Evolutionary conservation across 2,329 filamentous ascomycete genomes (phyloP).

Genomic region (Aspergillus nomiae): DNA sequence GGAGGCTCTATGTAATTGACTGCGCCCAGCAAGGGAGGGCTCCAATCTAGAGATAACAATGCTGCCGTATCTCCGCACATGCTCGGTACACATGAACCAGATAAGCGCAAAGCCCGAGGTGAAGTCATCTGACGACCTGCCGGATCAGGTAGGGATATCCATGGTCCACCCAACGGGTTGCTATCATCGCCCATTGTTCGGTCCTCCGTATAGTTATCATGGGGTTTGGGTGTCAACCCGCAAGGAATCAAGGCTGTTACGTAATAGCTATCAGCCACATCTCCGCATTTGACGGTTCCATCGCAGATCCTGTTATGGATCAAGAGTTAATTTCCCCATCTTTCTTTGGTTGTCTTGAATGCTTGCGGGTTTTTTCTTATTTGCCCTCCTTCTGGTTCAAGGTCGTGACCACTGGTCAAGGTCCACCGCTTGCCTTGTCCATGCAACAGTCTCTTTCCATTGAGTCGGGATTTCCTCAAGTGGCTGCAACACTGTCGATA

Average conservation of each 20-base stretch:
- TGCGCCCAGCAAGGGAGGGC: background rate
- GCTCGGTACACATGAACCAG: background rate
- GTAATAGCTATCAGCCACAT: background rate
- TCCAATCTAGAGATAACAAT: background rate
- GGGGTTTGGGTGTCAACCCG: too few species aligned
- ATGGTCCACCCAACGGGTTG: background rate
- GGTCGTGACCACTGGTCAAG: constrained; percentile 14
- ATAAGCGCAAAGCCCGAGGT: background rate
- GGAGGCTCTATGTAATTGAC: background rate
- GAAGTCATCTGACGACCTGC: background rate
- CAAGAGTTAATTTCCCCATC: background rate
- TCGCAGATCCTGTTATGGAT: background rate
- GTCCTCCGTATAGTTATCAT: background rate
- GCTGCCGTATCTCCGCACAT: background rate
- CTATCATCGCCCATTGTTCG: background rate
- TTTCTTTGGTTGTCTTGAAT: constrained; percentile 1
- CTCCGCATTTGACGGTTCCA: background rate
- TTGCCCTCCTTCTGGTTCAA: background rate
- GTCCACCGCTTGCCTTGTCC: constrained; percentile 28
- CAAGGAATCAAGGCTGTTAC: background rate
- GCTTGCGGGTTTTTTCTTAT: background rate
- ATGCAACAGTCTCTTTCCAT: constrained; percentile 31
- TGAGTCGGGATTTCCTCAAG: constrained; percentile 28
- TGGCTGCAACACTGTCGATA: constrained; percentile 29
- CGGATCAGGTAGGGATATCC: background rate